Base-by-base conservation (phyloP, 1,139 yeast genomes). In the Kurtzmaniella quercitrusa region DNA sequence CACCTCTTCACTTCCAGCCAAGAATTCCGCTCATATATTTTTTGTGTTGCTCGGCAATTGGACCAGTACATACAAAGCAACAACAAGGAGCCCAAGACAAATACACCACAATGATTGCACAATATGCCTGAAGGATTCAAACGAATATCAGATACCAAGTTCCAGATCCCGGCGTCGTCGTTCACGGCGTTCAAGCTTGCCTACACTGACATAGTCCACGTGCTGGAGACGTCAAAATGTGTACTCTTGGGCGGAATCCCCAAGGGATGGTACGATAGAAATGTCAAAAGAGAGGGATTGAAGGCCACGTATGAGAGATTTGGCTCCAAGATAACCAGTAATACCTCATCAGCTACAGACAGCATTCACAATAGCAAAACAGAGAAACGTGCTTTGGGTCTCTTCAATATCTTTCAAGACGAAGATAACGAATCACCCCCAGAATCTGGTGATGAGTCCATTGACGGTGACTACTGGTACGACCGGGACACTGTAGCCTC, bases 221-320 rank as follows among this genome's bases (percentile, higher is more conserved):
- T 87, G 7, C 70, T 81, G 34, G 65, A 68, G 19, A 67, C 71
- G 10, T 71, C 88, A 0, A 65, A 73, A 40, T 71, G 77, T 6
- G 57, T 77, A 2, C 64, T 86, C 18, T 56, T 89, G 2, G 96
- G 96, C 0, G 73, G 76, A 0, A 61, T 84, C 2, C 95, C 96
- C 0, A 62, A 65, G 17, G 65, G 77, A 16, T 87, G 94, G 94
- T 59, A 73, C 38, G 57, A 66, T 17, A 8, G 24, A 17, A 10
- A 4, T 12, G 64, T 44, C 70, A 62, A 41, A 57, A 52, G 39
- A 49, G 5, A 33, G 42, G 40, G 17, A 40, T 44, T n/a, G 50
- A 48, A 2, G 36, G 9, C 36, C 9, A 31, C 18, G 5, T 31
- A 14, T 14, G 36, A 14, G 14, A 31, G 18, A 9, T 27, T 27